Evolutionary conservation across 208 protist genomes (phyloP).

Genomic region (Wallacemonas sp.): DNA sequence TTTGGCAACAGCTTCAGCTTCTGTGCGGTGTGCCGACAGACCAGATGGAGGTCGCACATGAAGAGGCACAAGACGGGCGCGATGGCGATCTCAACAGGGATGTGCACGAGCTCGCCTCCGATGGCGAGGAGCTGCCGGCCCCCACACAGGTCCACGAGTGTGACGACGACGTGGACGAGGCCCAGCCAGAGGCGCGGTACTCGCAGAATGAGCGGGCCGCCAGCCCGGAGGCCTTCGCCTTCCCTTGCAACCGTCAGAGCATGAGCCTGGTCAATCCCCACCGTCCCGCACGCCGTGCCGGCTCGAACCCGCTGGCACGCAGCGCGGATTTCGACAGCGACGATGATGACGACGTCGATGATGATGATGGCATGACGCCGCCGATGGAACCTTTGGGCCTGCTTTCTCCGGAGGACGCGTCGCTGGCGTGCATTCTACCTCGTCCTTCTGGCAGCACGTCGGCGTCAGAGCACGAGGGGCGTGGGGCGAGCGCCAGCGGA

Average conservation of each 20-base stretch:
- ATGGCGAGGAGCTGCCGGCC: neutral
- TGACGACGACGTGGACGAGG: slow-evolving; percentile 4
- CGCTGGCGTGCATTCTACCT: neutral
- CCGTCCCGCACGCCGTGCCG: neutral
- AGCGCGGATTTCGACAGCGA: neutral
- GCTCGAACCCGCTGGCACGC: neutral
- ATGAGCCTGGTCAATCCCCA: slow-evolving; percentile 7
- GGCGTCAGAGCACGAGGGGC: neutral
- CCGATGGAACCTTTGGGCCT: neutral
- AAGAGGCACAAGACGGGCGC: slow-evolving; percentile 4
- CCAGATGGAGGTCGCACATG: slow-evolving; percentile 9
- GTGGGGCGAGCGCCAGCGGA: neutral
- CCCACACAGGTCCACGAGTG: slow-evolving; percentile 1
- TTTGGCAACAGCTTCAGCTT: slow-evolving; percentile 41
- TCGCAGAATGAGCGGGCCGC: neutral
- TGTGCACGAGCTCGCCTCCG: neutral
- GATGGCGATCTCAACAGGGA: neutral
- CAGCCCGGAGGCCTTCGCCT: slow-evolving; percentile 8
- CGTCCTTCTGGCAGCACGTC: slow-evolving; percentile 3
- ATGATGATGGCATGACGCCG: neutral
- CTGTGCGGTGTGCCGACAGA: slow-evolving; percentile 16
- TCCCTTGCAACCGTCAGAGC: slow-evolving; percentile 11
- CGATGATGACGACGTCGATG: neutral
- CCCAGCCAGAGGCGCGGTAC: neutral
- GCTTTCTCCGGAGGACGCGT: slow-evolving; percentile 3